These are phyloP conservation scores for Glycine latifolia DNA, from an alignment of 306 rosid genomes.

Conservation along the genomic window DNA sequence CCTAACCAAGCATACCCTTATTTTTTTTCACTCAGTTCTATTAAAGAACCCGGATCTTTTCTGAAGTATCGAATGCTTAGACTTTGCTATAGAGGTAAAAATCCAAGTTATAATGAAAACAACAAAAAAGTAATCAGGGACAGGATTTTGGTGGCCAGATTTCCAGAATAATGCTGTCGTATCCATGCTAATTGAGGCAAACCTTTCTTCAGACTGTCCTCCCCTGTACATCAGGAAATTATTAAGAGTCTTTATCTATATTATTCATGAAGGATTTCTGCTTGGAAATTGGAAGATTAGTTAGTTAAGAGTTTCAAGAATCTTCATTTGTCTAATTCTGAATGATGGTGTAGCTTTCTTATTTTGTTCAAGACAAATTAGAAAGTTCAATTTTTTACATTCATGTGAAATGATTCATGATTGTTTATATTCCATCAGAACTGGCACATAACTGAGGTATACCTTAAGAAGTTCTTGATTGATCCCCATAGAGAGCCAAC, in stretches of 20 bases:
- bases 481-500: slow-evolving; percentile 65
- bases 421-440: slow-evolving; percentile 24
- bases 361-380: slow-evolving; percentile 24
- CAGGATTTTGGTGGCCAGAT: slow-evolving; percentile 49
- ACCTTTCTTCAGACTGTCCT: slow-evolving; percentile 64
- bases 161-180: slow-evolving; percentile 51
- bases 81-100: slow-evolving; percentile 55
- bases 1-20: slow-evolving; percentile 1
- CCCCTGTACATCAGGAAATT: slow-evolving; percentile 58
- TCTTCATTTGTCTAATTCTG: slow-evolving; percentile 22
- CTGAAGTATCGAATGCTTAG: slow-evolving; percentile 36
- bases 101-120: slow-evolving; percentile 56
- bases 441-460: slow-evolving; percentile 37
- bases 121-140: slow-evolving; percentile 45
- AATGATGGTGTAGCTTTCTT: slow-evolving; percentile 7
- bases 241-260: not conserved
- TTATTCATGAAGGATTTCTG: slow-evolving; percentile 17
- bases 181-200: slow-evolving; percentile 68
- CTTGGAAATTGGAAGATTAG: slow-evolving; percentile 28
- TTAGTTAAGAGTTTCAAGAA: slow-evolving; percentile 8
- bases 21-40: slow-evolving; percentile 30
- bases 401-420: slow-evolving; percentile 9
- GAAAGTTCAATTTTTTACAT: slow-evolving; percentile 28
- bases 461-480: slow-evolving; percentile 74
- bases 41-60: slow-evolving; percentile 41